Percentiles rank a stretch among this genome's conserved stretches.
Conservation (phyloP, 306 rosid species). For the Arachis hypogaea region DNA sequence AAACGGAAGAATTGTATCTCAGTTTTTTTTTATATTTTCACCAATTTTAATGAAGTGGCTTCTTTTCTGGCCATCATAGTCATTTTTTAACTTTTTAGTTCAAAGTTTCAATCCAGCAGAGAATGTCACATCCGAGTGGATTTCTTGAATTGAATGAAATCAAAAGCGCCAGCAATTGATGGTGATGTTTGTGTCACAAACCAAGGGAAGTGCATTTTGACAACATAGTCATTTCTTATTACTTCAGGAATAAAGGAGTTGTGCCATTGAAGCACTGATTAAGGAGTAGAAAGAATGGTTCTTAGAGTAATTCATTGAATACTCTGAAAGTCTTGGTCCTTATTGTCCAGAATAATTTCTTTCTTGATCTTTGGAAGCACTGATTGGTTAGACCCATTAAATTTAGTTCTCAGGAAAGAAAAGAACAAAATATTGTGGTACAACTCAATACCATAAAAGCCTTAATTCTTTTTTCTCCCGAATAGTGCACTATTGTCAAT, state of each 20-base stretch:
- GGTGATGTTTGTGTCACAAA: neutral
- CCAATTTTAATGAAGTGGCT: slow-evolving; percentile 49
- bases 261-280: too few species aligned
- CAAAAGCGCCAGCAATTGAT: neutral
- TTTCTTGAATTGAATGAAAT: neutral
- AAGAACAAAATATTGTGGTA: neutral
- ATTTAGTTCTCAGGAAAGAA: too few species aligned
- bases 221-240: too few species aligned
- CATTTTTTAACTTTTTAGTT: neutral
- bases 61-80: slow-evolving; percentile 22
- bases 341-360: neutral
- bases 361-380: neutral
- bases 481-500: neutral
- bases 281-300: too few species aligned
- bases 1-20: slow-evolving; percentile 63
- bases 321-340: neutral
- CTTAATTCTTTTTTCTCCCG: neutral
- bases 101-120: neutral
- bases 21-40: slow-evolving; percentile 41
- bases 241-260: too few species aligned
- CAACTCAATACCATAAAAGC: neutral
- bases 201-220: neutral
- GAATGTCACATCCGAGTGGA: neutral
- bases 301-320: too few species aligned
- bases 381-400: neutral